Base-by-base conservation (phyloP, 108 stramenopile species). In the Skeletonema tropicum region DNA sequence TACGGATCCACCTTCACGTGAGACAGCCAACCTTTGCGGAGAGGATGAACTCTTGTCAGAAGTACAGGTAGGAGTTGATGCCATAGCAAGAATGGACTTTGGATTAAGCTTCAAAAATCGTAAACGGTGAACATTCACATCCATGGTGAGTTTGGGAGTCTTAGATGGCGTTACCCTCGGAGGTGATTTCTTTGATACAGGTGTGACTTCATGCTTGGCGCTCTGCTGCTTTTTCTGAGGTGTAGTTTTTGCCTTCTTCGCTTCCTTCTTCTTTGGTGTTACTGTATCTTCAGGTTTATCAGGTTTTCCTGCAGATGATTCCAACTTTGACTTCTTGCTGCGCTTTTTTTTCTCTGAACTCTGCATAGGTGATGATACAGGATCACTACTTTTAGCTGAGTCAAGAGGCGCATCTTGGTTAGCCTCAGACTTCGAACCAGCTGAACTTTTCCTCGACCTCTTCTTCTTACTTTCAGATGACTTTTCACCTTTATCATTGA, bases 61-160 rank as follows among this genome's bases (percentile, higher is more conserved):
- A 62, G 25, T 36, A 45, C 62, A n/a, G 12, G 46, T 3, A 64
- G 25, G 17, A 29, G 83, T 73, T 6, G 89, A 64, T n/a, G 78
- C 52, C 71, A 93, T 79, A 58, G 85, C 70, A 39, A 90, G 32
- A 66, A 95, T 89, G 0, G 78, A 36, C 19, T 83, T 71, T 12
- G 89, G 92, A 48, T 77, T 58, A 41, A 86, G 84, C 35, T 83
- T 77, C 66, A 92, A 64, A 60, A 89, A 83, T 12, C 94, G 84
- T 19, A 95, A n/a, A 21, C 94, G 79, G 65, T 95, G 94, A 33
- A 95, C 89, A 21, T 58, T 31, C 10, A 79, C 82, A 29, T 90
- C 86, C 80, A 94, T 67, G 8, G 70, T 66, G 6, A 78, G 72
- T 33, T 85, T 52, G 39, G 83, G 33, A 33, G 13, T 73, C 12